Base-by-base conservation (phyloP, 1,284 basidiomycete genomes). In the Heterobasidion occidentale region DNA sequence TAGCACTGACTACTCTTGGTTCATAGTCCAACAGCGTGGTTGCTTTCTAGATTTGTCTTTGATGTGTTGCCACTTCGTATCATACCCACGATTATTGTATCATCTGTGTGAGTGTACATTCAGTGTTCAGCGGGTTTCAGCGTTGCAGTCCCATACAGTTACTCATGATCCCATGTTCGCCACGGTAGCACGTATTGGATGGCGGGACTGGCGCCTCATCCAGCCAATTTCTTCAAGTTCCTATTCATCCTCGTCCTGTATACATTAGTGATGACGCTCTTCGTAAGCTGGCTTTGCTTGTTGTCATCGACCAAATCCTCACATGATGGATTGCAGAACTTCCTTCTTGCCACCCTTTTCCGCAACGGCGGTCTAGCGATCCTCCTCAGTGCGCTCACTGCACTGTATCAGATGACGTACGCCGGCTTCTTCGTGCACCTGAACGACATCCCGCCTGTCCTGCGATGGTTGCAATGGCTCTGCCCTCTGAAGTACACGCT, bases 391-490 rank as follows among this genome's bases (percentile, higher is more conserved):
- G 86, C 88, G 9, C 74, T 92, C 19, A 79, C 81, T 8, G 85
- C 85, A 33, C 76, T 94, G 11, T 92, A 88, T 70, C 84, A 91
- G 66, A 91, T 90, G 86, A 91, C 89, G 0, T 92, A 81, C 64
- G 89, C 90, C 1, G 90, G 90, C 20, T 90, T 90, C 73, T 90
- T 96, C 68, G 90, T 94, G 51, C 89, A 94, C 67, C 76, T 94
- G 56, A 70, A 74, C 58, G 75, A 79, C 56, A 94, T 94, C 59
- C 91, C 92, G 1, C 87, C 88, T 1, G 90, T 91, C 0, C 75
- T 94, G 2, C 80, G 92, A 12, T 94, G 92, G 92, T 72, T 95
- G 50, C 88, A 94, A 65, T 96, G 90, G 88, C 61, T 90, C 46
- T 79, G 78, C 52, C 81, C 83, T 50, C 73, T 84, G 47, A 84